phyloP scores from a whole-genome alignment of 768 basidiomycete genomes.

The Chiua virens region DNA sequence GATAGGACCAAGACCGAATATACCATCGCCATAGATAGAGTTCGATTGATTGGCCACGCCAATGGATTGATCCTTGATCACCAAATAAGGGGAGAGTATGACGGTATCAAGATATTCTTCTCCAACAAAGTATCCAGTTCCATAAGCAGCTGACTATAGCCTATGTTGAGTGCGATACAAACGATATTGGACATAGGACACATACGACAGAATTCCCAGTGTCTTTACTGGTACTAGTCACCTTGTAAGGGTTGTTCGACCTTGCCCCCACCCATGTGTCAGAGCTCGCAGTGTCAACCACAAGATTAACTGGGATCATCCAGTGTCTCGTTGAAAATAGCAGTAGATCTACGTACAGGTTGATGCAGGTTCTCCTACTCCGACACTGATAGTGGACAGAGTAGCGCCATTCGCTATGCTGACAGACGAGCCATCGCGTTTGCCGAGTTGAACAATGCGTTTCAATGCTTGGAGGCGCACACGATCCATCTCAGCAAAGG shows the following conservation, averaged over 20 bases:
- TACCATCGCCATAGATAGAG: background rate
- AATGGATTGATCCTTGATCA: background rate
- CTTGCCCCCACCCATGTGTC: constrained; percentile 29
- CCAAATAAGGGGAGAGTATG: background rate
- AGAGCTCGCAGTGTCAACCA: constrained; percentile 29
- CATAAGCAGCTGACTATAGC: background rate
- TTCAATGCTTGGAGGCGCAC: no score
- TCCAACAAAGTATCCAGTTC: background rate
- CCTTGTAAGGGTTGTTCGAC: no score
- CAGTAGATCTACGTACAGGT: no score
- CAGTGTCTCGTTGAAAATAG: no score
- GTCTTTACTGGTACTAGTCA: no score
- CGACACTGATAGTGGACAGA: no score
- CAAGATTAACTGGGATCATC: no score
- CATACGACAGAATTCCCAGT: constrained; percentile 18
- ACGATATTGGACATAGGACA: background rate
- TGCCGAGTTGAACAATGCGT: no score
- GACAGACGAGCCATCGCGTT: no score
- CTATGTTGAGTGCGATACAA: background rate
- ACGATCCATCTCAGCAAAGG: no score
- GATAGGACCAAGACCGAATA: background rate
- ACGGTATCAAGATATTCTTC: constrained; percentile 1
- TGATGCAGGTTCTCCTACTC: no score
- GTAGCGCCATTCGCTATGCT: no score
- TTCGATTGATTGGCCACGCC: background rate